A percentile compares a stretch with the other conserved stretches of the same genome.
Conservation (phyloP, 495 filamentous ascomycete genomes). For the Aspergillus steynii region DNA sequence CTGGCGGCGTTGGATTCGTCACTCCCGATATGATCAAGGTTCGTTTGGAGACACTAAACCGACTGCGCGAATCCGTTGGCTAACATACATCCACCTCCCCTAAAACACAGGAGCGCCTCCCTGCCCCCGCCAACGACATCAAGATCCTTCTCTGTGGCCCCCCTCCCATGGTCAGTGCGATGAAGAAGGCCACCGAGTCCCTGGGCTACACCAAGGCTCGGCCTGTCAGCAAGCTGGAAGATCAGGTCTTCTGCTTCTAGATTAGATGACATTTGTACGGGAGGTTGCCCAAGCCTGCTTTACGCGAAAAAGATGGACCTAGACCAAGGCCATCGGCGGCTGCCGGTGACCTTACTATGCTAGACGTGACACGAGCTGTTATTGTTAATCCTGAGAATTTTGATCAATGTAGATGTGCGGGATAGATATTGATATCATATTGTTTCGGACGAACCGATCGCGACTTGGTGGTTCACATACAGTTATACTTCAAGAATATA, state of each 20-base stretch:
- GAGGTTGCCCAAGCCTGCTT: neutral
- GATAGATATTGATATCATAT: neutral
- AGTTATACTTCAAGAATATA: neutral
- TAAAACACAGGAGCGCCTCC: constrained; percentile 64
- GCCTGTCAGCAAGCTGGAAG: constrained; percentile 93
- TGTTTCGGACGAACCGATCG: neutral
- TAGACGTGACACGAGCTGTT: neutral
- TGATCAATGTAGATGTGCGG: neutral
- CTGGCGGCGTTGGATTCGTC: constrained; percentile 88
- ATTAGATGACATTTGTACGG: neutral
- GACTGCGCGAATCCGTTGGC: constrained; percentile 1
- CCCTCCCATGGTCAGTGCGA: constrained; percentile 92
- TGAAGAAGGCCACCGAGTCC: constrained; percentile 92
- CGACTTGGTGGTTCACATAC: neutral
- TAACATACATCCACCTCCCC: constrained; percentile 15
- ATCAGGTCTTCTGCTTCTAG: constrained; percentile 98
- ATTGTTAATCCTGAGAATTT: neutral
- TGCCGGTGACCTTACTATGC: neutral
- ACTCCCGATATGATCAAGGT: constrained; percentile 96
- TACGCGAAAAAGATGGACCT: neutral
- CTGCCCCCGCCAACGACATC: constrained; percentile 79
- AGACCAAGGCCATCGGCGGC: neutral
- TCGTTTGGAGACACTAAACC: constrained; percentile 24
- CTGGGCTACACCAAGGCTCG: constrained; percentile 88
- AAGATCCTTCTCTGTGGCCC: constrained; percentile 97